Evolutionary conservation across 116 monocot species (phyloP).

Genomic region (Papilionanthe hybrid): DNA sequence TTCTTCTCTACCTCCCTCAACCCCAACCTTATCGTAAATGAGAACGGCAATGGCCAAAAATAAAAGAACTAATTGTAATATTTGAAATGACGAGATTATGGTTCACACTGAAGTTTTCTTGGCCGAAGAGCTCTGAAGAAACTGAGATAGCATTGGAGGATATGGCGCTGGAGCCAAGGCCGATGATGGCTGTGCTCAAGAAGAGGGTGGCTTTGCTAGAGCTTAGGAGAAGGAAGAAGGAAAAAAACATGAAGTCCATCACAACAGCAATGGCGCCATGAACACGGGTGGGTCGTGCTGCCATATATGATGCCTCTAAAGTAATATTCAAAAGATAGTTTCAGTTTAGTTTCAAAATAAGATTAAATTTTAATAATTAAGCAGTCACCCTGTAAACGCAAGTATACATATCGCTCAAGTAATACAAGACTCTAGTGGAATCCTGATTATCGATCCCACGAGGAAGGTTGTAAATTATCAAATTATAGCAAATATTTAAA

Average conservation of each 20-base stretch:
- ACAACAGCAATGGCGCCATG: neutral
- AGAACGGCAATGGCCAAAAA: slow-evolving; percentile 15
- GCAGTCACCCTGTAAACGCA: too few relatives aligned
- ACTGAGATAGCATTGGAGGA: slow-evolving; percentile 31
- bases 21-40: slow-evolving; percentile 19
- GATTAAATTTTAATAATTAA: too few relatives aligned
- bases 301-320: too few relatives aligned
- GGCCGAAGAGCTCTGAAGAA: slow-evolving; percentile 30
- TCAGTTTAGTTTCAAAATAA: too few relatives aligned
- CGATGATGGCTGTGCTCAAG: slow-evolving; percentile 26
- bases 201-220: slow-evolving; percentile 7
- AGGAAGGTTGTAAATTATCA: too few relatives aligned
- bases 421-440: too few relatives aligned
- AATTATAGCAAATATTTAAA: too few relatives aligned
- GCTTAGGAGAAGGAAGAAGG: slow-evolving; percentile 23
- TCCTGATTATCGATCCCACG: too few relatives aligned
- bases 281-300: too few relatives aligned
- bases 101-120: slow-evolving; percentile 25
- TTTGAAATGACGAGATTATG: slow-evolving; percentile 30
- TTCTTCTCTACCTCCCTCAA: neutral
- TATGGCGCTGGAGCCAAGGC: slow-evolving; percentile 25
- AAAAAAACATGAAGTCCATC: slow-evolving; percentile 20
- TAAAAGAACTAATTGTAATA: slow-evolving; percentile 17
- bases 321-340: too few relatives aligned
- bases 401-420: too few relatives aligned